Evolutionary conservation across 2,329 filamentous ascomycete species (phyloP), one percentile per base, ranked within the genome.

Genomic region (Chaetomium strumarium): DNA sequence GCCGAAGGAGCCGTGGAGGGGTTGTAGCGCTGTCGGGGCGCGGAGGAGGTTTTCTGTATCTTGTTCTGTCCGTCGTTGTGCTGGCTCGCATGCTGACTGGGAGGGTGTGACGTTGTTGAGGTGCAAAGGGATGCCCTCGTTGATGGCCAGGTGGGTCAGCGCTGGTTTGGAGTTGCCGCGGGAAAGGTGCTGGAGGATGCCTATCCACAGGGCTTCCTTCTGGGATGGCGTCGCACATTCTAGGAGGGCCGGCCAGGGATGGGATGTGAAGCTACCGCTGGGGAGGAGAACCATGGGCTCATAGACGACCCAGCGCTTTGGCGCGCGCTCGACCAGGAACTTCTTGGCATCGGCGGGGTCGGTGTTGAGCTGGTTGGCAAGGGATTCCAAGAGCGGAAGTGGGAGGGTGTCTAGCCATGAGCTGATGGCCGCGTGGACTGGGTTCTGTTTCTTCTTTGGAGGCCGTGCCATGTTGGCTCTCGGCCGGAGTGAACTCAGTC

Each of bases 1-100:
- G 0, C 89, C 89, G 66, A 95, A 96, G 64, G 85, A 75, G 19
- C 90, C 90, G 64, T 84, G 72, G 0, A 96, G 71, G 17, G 85
- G 84, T 2, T 77, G 75, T 30, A 96, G 74, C 16, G 84, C 79
- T 39, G 75, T 79, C 0, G 92, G 92, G 45, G 83, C 84, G 41
- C 91, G 81, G 52, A 95, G 75, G 13, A 86, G 71, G 64, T 95
- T 96, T 16, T 55, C 57, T n/a, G n/a, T n/a, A n/a, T 49, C 48
- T 38, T 44, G 48, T 43, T 4, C 49, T 43, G 34, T 5, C 8
- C 2, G 34, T 37, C 12, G 33, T 34, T 34, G 33, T 34, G 5
- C 33, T 34, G 33, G 33, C 4, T 34, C 24, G 24, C 24, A 4
- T 24, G 24, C 12, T 14, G 33, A 14, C 12, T 11, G 33, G 11